These are phyloP conservation scores for Aspergillus amoenus DNA, from an alignment of 2,329 filamentous ascomycete genomes.

Conservation along the genomic window DNA sequence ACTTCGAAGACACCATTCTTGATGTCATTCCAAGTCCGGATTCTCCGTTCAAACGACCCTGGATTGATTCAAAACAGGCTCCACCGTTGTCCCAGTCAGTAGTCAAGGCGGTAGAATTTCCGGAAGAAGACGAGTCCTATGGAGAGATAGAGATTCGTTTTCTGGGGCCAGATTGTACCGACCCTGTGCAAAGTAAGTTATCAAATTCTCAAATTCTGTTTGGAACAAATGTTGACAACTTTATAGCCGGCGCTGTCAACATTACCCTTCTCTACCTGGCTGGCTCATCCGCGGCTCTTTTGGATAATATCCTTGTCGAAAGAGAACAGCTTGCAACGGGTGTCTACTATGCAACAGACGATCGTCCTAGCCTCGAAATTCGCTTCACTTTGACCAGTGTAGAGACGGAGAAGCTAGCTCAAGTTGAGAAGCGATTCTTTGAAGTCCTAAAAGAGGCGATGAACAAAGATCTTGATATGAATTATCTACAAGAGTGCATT, in stretches of 20 bases:
- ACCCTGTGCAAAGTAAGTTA: constrained; percentile 58
- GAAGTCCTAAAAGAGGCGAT: constrained; percentile 79
- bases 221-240: constrained; percentile 19
- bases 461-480: constrained; percentile 76
- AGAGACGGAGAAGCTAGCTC: constrained; percentile 76
- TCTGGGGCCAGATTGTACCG: constrained; percentile 78
- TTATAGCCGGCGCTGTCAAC: constrained; percentile 66
- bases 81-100: constrained; percentile 70
- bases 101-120: constrained; percentile 81
- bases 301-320: constrained; percentile 91
- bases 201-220: constrained; percentile 1
- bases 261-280: constrained; percentile 83
- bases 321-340: constrained; percentile 88
- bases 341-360: constrained; percentile 75
- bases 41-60: constrained; percentile 79
- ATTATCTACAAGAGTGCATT: constrained; percentile 85
- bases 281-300: constrained; percentile 85
- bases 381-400: constrained; percentile 86
- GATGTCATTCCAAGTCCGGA: constrained; percentile 75
- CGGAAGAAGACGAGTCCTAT: constrained; percentile 91
- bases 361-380: constrained; percentile 77
- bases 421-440: constrained; percentile 83
- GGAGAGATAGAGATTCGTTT: constrained; percentile 86
- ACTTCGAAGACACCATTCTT: constrained; percentile 84
- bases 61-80: constrained; percentile 83